Base-by-base conservation (phyloP, 2,329 filamentous ascomycete species). In the Cercospora berteroae region DNA sequence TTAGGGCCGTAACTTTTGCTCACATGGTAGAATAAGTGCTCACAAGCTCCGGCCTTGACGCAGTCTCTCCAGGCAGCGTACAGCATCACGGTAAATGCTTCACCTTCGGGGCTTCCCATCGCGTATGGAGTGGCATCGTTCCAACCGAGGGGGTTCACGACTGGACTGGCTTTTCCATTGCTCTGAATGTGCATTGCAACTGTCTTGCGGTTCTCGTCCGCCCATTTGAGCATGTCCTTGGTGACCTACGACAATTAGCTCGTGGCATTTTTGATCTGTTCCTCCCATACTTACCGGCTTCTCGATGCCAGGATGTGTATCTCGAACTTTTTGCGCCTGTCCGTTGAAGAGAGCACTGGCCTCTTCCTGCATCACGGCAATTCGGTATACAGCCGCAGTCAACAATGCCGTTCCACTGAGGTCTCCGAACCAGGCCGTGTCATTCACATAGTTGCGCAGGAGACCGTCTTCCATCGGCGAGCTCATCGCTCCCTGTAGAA, bases 341-440 rank as follows among this genome's bases (percentile, higher is more conserved):
- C 63, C 66, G 25, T 60, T 60, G 42, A 68, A 68, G 3, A 68
- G 27, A 10, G 63, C 63, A 13, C 42, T 60, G 50, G 67, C 60
- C 39, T 69, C 67, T 23, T 56, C 42, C n/a, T 68, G 63, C 57
- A 70, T 23, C 1, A 65, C 68, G 25, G 66, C 68, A 74, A 84
- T 77, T 3, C 83, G 79, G 70, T 84, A 83, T 4, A 78, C 78
- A 0, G 79, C 78, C 29, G 82, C 79, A 27, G 81, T 76, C 44
- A 85, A 68, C 31, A 84, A 67, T 3, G 81, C 77, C 6, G 83
- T 85, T 9, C 83, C 83, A 13, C 82, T 80, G 5, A 81, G 79
- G 71, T 85, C 83, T 2, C 79, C 81, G 71, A 81, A 84, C 80
- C 81, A 84, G 4, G 59, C 66, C 1, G 39, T 63, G 29, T 69